Base-by-base conservation (phyloP, 2,329 filamentous ascomycete genomes). In the Fusarium bulbicola region DNA sequence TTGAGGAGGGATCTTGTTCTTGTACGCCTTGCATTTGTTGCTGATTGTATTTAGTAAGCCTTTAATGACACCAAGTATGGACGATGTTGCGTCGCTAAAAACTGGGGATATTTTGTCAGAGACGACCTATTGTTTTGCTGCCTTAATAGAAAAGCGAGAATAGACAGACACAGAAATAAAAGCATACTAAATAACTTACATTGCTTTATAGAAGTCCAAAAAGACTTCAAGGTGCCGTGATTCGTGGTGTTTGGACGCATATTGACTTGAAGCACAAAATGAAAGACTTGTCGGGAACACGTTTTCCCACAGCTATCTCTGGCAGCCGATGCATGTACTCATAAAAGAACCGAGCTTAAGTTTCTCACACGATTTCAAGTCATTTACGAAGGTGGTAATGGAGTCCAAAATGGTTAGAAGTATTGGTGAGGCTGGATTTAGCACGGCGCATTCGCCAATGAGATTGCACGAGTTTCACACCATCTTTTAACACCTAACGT, bases 401-500 rank as follows among this genome's bases (percentile, higher is more conserved):
- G 32, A 34, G 32, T 34, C 32, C 14, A 15, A 46, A 57, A 34
- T 10, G 54, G 54, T 21, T 57, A 46, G 18, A 34, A 57, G 13
- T 57, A 57, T n/a, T 36, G 54, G 54, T 57, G 54, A 57, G 39
- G 39, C 54, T 57, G 39, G n/a, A 9, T 12, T 28, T 57, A 36
- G 34, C 4, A 4, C 2, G 18, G 11, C 5, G 15, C 16, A 21
- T 36, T 24, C 0, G 1, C 54, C n/a, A 57, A 46, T 57, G 5
- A 21, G 14, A 26, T 46, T 11, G n/a, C 18, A 7, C n/a, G 12
- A 9, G n/a, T 46, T n/a, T 1, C 26, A n/a, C 20, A 54, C 45
- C 45, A 42, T 4, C 8, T 36, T 34, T 5, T 10, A 36, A 1
- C 5, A 1, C 7, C 3, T 0, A 11, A 14, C 0, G 39, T 57